Base-by-base conservation (phyloP, 139 green algal genomes). In the Axilococcus clingmanii region DNA sequence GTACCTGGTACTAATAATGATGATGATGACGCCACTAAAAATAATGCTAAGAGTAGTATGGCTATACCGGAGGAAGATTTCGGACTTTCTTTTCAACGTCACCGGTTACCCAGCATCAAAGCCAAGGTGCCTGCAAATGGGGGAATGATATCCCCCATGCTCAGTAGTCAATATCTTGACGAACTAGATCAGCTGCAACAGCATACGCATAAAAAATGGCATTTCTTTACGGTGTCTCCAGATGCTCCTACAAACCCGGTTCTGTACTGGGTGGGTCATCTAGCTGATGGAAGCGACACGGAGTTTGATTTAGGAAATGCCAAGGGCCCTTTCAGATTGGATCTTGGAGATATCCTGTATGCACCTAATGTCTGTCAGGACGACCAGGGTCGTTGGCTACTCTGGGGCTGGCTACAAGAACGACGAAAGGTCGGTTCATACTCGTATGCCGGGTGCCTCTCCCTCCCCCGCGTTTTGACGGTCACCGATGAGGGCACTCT, bases 371-470 rank as follows among this genome's bases (percentile, higher is more conserved):
- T 75, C 24, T 66, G 70, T 35, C 25, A 53, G 16, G 72, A 81
- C 31, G 57, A 33, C 40, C 63, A 85, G 64, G 84, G 79, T 2
- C 76, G 85, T 11, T 64, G 66, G 47, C 38, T 95, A 16, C 52
- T 95, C 50, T 90, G 77, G 77, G 84, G 74, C 0, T 95, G 86
- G 86, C 52, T 88, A 42, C 86, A 95, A 56, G 86, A 95, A 59
- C 53, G 69, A 34, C 71, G 86, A 14, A 71, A 72, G 32, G 73
- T 75, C 23, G 53, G 68, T 20, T 45, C 38, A 20, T 91, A 87
- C 43, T 63, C 79, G 25, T 94, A 92, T 37, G 75, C 86, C 2
- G 86, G 86, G 45, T 94, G 86, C 69, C 58, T 94, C 41, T 75
- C 61, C 4, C 35, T 87, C 16, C 83, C 86, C 0, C 71, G 86